These are phyloP conservation scores for Ulota crispa DNA, from an alignment of 225 moss, liverwort and hornwort genomes.

Conservation along the genomic window DNA sequence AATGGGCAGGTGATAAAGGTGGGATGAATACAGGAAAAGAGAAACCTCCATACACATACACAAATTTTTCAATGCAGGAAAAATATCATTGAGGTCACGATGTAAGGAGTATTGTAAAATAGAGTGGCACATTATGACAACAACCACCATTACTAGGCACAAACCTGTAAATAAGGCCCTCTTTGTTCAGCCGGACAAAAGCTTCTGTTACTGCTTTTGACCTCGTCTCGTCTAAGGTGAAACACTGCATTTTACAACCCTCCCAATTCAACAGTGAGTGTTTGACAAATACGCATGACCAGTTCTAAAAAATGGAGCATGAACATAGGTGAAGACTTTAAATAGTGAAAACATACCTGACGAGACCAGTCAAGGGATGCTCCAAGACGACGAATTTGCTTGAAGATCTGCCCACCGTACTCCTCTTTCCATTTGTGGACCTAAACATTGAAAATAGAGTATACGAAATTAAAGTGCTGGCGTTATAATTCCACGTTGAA, in stretches of 20 bases:
- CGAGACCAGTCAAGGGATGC: slow-evolving; percentile 96
- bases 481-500: background rate
- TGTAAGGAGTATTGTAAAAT: background rate
- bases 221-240: slow-evolving; percentile 81
- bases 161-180: slow-evolving; percentile 87
- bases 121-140: background rate
- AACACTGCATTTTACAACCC: slow-evolving; percentile 66
- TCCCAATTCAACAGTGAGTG: slow-evolving; percentile 16
- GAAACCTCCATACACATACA: background rate
- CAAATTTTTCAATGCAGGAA: background rate
- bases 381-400: slow-evolving; percentile 80
- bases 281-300: background rate
- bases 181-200: slow-evolving; percentile 75
- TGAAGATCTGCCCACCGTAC: slow-evolving; percentile 77
- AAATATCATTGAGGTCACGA: background rate
- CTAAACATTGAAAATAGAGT: slow-evolving; percentile 29
- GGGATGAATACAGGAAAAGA: background rate
- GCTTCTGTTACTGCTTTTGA: slow-evolving; percentile 82
- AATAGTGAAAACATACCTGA: slow-evolving; percentile 54
- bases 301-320: background rate
- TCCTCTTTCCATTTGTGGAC: slow-evolving; percentile 89
- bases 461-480: background rate
- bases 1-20: background rate
- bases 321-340: background rate
- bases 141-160: background rate